These are phyloP conservation scores for Stachybotrys chlorohalonatus DNA, from an alignment of 2,329 filamentous ascomycete species.

Conservation along the genomic window DNA sequence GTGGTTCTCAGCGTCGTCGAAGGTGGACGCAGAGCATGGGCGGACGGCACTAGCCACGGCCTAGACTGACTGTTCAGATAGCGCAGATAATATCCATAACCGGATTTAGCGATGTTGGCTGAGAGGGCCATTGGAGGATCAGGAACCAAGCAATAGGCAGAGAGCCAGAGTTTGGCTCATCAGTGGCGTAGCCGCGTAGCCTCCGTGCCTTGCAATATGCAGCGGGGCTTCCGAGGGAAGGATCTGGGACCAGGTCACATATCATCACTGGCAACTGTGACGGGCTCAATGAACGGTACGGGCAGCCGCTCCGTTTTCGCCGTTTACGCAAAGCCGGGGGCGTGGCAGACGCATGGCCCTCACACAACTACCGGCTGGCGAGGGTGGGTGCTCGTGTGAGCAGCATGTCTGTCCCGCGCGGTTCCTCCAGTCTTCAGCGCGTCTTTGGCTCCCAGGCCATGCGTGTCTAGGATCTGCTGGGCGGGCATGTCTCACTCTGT, in stretches of 20 bases:
- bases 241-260: not conserved
- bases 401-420: not conserved
- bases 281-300: not conserved
- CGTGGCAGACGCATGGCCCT: not conserved
- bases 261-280: not conserved
- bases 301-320: not conserved
- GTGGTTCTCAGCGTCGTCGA: not conserved
- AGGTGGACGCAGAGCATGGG: not conserved
- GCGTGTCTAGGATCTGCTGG: not conserved
- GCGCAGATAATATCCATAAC: not conserved
- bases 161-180: not conserved
- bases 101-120: not conserved
- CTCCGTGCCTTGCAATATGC: not conserved
- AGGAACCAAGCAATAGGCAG: not conserved
- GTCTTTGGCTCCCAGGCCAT: not conserved
- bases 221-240: not conserved
- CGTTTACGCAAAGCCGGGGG: not conserved
- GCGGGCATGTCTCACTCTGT: not conserved
- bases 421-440: not conserved
- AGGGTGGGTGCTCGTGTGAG: not conserved
- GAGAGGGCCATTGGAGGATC: not conserved
- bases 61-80: not conserved
- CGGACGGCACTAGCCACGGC: not conserved
- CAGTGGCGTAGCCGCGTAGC: not conserved
- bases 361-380: not conserved